Conservation (phyloP, 768 basidiomycete genomes). For the Lactifluus hygrophoroides region DNA sequence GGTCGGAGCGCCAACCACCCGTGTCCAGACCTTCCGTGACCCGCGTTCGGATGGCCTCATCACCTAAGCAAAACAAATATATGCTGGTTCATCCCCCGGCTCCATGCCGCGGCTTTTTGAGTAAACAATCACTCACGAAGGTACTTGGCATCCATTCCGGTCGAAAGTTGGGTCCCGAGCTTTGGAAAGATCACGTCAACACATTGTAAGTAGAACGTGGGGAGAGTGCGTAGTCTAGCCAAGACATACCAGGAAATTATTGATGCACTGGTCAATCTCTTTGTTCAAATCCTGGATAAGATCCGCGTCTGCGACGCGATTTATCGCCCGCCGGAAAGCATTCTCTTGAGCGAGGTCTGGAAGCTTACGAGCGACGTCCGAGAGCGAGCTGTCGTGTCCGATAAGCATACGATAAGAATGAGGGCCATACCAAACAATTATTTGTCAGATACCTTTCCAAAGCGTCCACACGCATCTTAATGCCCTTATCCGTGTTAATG, state of each 20-base stretch:
- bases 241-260: slow-evolving; percentile 1
- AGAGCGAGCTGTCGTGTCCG: slow-evolving; percentile 1
- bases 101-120: too few relatives aligned
- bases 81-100: too few relatives aligned
- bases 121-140: slow-evolving; percentile 3
- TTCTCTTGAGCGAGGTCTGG: slow-evolving; percentile 13
- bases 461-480: background rate
- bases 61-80: background rate
- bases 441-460: slow-evolving; percentile 3
- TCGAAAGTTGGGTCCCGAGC: slow-evolving; percentile 14
- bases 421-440: background rate
- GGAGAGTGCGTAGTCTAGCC: background rate
- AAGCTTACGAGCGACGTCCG: slow-evolving; percentile 2
- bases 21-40: slow-evolving; percentile 6
- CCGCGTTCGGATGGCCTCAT: slow-evolving; percentile 8
- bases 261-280: slow-evolving; percentile 5
- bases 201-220: background rate
- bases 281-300: slow-evolving; percentile 7
- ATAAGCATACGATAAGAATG: background rate
- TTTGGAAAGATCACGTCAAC: background rate
- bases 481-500: background rate
- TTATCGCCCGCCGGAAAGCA: slow-evolving; percentile 12
- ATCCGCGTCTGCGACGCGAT: slow-evolving; percentile 6
- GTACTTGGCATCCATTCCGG: slow-evolving; percentile 6
- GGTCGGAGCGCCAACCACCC: slow-evolving; percentile 11